phyloP scores from a whole-genome alignment of 345 rosid species.

The Balakata baccata region DNA sequence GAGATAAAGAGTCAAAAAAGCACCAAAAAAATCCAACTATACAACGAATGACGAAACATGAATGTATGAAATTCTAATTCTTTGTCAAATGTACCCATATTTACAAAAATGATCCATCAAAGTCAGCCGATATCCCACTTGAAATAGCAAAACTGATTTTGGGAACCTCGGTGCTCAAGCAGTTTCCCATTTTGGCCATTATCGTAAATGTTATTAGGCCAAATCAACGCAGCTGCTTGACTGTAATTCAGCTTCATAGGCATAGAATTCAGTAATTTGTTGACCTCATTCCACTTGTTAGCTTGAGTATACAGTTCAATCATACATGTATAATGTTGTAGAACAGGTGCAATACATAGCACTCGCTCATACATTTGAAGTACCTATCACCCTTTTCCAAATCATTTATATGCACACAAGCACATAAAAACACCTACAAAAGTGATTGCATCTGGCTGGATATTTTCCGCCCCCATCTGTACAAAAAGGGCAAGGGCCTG shows the following conservation, averaged over 20 bases:
- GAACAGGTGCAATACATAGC: conserved; percentile 47
- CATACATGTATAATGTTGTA: conserved; percentile 60
- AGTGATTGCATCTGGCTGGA: conserved; percentile 63
- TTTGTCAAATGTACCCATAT: conserved; percentile 2
- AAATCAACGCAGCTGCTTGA: conserved; percentile 22
- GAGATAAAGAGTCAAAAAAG: not conserved
- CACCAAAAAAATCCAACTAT: not conserved
- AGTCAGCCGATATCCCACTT: conserved; percentile 42
- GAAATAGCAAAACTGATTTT: conserved; percentile 28
- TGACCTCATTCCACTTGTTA: conserved; percentile 25
- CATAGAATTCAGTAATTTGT: conserved; percentile 15
- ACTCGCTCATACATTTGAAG: conserved; percentile 45
- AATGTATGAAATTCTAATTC: not conserved
- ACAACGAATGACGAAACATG: not conserved
- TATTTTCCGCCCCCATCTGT: conserved; percentile 44
- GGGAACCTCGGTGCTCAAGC: conserved; percentile 16
- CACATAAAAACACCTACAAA: conserved; percentile 70
- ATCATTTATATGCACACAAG: conserved; percentile 53
- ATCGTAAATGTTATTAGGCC: conserved; percentile 2
- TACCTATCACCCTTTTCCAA: conserved; percentile 44
- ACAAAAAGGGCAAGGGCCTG: conserved; percentile 60
- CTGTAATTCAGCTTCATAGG: conserved; percentile 21
- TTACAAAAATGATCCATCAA: conserved; percentile 8
- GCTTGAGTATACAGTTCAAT: conserved; percentile 51
- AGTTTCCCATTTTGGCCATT: conserved; percentile 12